These are phyloP conservation scores for Plenodomus tracheiphilus DNA, from an alignment of 2,329 filamentous ascomycete genomes.

Conservation along the genomic window DNA sequence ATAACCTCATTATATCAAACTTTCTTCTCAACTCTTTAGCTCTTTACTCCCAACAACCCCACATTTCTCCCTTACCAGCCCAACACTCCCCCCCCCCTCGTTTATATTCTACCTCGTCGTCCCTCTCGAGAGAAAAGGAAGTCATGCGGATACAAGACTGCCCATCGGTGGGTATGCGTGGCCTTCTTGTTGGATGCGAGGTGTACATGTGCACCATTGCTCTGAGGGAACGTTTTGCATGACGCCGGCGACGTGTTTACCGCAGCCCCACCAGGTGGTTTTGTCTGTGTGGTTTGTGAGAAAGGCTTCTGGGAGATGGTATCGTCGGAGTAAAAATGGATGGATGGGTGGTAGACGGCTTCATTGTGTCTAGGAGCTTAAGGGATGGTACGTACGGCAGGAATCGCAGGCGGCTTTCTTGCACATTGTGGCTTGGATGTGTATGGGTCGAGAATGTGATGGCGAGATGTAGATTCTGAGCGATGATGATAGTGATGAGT, in stretches of 20 bases:
- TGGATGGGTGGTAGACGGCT: too few relatives aligned
- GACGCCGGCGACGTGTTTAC: constrained; percentile 63
- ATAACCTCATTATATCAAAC: neutral
- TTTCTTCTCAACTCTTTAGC: neutral
- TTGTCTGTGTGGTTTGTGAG: constrained; percentile 49
- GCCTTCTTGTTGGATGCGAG: constrained; percentile 63
- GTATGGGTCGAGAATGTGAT: neutral
- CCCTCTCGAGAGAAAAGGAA: constrained; percentile 12
- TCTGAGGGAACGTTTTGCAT: constrained; percentile 62
- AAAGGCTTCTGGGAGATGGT: too few relatives aligned
- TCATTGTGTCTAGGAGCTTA: too few relatives aligned
- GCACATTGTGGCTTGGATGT: constrained; percentile 58
- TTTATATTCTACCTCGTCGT: neutral
- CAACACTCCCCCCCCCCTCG: neutral
- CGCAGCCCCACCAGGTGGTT: constrained; percentile 68
- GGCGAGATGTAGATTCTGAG: neutral
- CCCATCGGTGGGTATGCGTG: constrained; percentile 69
- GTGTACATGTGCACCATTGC: constrained; percentile 68
- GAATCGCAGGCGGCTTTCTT: constrained; percentile 64
- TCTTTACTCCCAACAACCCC: neutral
- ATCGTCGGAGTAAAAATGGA: too few relatives aligned
- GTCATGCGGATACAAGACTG: constrained; percentile 34
- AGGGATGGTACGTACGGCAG: constrained; percentile 58
- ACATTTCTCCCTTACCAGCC: neutral
- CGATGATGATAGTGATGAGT: neutral